Base-by-base conservation (phyloP, 2,329 filamentous ascomycete genomes). In the Claviceps capensis region DNA sequence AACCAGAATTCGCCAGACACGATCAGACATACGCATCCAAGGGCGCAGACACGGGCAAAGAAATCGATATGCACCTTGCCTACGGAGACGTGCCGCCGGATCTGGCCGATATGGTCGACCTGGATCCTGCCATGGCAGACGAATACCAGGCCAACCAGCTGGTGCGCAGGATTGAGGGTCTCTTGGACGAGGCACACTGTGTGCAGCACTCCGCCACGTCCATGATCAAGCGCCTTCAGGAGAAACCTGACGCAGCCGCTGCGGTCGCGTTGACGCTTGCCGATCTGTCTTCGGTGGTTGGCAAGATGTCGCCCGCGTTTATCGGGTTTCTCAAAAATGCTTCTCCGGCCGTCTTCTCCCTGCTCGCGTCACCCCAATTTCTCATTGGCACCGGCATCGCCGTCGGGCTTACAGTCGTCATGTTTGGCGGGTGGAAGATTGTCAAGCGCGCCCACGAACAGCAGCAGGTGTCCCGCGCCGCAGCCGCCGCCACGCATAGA, bases 361-460 rank as follows among this genome's bases (percentile, higher is more conserved):
- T 98, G 22, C 78, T 98, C 3, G 83, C 88, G 0, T 90, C 85
- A 52, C 93, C 93, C 1, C 88, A 98, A 63, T 98, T 98, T 64
- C 79, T 96, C 56, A 95, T 98, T 60, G 89, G 89, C 4, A 88
- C 87, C 0, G 87, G 90, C 44, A 82, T 95, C 14, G 88, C 86
- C 0, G 82, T 95, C 0, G 93, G 93, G 14, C 83, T 95, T n/a
- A 97, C 93, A 0, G 83, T 97, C 8, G 88, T 98, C 61, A 90
- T 93, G 65, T 88, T 98, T 54, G 93, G 93, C 51, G 91, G 93
- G 5, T 97, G 88, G 78, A 97, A 95, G 71, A 96, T 98, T 65
- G 83, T 98, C 69, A 94, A 96, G 75, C 84, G 82, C 60, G 87
- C 97, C 58, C 67, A 69, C 54, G 75, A 76, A 51, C 64, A 63